Evolutionary conservation across 352 stramenopile genomes (phyloP), one percentile per base, ranked within the genome.

Genomic region (Globisporangium acanthophoron): DNA sequence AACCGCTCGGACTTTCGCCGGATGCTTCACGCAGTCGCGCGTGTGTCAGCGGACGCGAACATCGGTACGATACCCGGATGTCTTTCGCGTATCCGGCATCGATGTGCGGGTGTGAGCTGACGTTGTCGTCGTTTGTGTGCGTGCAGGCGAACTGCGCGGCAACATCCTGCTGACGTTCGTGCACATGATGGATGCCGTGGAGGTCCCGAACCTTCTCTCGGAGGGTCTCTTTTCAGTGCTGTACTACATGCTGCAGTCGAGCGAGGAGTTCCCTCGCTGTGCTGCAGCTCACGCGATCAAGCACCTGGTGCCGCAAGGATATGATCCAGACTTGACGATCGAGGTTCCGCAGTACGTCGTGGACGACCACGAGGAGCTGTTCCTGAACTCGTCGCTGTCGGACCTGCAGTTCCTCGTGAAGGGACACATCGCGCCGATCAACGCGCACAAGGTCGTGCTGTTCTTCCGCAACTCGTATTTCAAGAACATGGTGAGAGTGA

Each of bases 381-480:
- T 96, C 45, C 54, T 82, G 53, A 96, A 94, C 53, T 87, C 78
- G 43, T 92, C 77, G 35, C 61, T 94, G 13, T 92, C 84, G 18
- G 86, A 96, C 43, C 64, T 96, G 27, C 85, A 93, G 62, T 96
- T 96, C 51, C 70, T 94, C 12, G 86, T 96, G 29, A 92, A 93
- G 55, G 84, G 79, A 5, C 80, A 90, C 61, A 93, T 93, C 56
- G 80, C 80, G 3, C 84, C 80, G 18, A 96, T 96, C 62, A 92
- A 92, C 54, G 86, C 86, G 9, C 85, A 96, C 70, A 92, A 92
- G 56, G 86, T 96, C 21, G 86, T 96, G 27, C 71, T 96, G 11
- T 94, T 92, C 61, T 92, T 96, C 63, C 84, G 85, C 37, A 96
- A 96, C 60, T 88, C 86, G 60, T 96, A 94, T 67, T 96, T 96